Conservation (phyloP, 345 rosid genomes). For the Angophora floribunda region DNA sequence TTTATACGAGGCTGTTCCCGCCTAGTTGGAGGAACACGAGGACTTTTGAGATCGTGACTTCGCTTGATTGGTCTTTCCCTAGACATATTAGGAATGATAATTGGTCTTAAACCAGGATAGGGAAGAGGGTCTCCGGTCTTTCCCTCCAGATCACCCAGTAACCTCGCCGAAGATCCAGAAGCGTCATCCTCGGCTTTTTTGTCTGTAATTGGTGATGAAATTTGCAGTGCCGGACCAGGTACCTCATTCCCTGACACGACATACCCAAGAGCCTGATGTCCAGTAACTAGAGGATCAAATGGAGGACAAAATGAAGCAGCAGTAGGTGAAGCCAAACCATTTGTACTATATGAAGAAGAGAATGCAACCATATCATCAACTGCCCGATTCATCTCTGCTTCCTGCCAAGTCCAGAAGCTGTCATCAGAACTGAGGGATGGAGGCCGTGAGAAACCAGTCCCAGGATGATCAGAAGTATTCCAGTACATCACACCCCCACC, state of each 20-base stretch:
- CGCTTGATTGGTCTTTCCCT: slow-evolving; percentile 52
- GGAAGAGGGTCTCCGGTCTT: slow-evolving; percentile 65
- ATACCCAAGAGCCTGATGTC: slow-evolving; percentile 81
- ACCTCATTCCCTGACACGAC: slow-evolving; percentile 81
- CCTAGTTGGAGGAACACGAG: slow-evolving; percentile 65
- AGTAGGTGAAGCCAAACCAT: slow-evolving; percentile 92
- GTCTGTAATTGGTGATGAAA: slow-evolving; percentile 48
- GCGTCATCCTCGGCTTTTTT: slow-evolving; percentile 52
- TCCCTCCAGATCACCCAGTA: slow-evolving; percentile 61
- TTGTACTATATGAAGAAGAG: slow-evolving; percentile 88
- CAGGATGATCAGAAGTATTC: slow-evolving; percentile 86
- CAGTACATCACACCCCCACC: slow-evolving; percentile 99
- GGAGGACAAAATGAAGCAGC: slow-evolving; percentile 87
- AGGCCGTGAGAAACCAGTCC: slow-evolving; percentile 86
- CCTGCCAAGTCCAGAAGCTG: slow-evolving; percentile 95
- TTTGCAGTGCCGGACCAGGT: slow-evolving; percentile 52
- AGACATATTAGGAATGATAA: slow-evolving; percentile 75
- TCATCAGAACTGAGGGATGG: slow-evolving; percentile 99
- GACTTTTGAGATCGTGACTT: slow-evolving; percentile 62
- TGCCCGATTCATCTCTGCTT: slow-evolving; percentile 90
- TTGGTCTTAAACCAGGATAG: slow-evolving; percentile 85
- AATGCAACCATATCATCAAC: slow-evolving; percentile 98
- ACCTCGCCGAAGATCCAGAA: slow-evolving; percentile 46
- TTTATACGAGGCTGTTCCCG: slow-evolving; percentile 82
- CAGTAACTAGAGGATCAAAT: slow-evolving; percentile 68